These are phyloP conservation scores for Petrea volubilis DNA, from an alignment of 257 asterid species.

Conservation along the genomic window DNA sequence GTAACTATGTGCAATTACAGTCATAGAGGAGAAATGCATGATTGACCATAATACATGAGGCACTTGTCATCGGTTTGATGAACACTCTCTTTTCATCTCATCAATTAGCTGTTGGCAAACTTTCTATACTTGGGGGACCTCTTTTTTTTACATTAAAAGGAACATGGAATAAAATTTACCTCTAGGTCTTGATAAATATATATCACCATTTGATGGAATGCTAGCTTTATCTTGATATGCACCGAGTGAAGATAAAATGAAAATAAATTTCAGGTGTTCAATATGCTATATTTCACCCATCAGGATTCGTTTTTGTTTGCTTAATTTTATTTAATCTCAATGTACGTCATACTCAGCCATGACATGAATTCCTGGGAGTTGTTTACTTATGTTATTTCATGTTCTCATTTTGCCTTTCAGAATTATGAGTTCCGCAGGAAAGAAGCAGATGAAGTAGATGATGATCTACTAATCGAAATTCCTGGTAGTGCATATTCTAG, in stretches of 20 bases:
- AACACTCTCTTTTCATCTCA: neutral
- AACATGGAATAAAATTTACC: neutral
- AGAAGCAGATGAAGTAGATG: conserved; percentile 30
- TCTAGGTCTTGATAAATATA: neutral
- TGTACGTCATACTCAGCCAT: neutral
- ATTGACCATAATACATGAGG: too few species aligned
- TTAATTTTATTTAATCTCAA: too few species aligned
- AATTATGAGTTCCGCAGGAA: conserved; percentile 26
- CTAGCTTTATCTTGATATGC: neutral
- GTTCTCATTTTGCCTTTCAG: conserved; percentile 35
- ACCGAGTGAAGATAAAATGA: neutral
- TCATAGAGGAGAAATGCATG: too few species aligned
- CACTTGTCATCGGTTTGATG: neutral
- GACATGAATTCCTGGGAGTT: neutral
- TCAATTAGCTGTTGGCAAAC: neutral
- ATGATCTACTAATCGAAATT: conserved; percentile 70
- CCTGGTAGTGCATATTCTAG: conserved; percentile 94
- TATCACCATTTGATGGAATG: neutral
- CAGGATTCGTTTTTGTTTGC: too few species aligned
- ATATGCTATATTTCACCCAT: neutral
- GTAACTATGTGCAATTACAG: too few species aligned
- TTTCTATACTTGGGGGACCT: neutral
- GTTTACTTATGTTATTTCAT: neutral
- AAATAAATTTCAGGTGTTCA: neutral
- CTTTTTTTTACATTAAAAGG: neutral